A percentile compares a stretch with the other conserved stretches of the same genome.
phyloP scores from a whole-genome alignment of 2,329 filamentous ascomycete genomes.

The Sphaerulina musiva region DNA sequence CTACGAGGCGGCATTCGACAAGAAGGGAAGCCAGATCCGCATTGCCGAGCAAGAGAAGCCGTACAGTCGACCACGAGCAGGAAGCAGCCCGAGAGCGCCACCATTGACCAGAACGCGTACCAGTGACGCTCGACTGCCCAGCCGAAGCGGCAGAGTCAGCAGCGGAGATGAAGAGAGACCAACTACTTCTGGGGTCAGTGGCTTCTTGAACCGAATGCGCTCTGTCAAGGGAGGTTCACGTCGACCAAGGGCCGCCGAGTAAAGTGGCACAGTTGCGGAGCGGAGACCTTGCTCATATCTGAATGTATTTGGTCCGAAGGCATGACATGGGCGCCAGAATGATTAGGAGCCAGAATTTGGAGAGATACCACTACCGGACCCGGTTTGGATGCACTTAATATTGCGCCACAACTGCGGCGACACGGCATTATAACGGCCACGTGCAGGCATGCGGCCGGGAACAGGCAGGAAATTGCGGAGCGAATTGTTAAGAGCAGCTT shows the following conservation, averaged over 20 bases:
- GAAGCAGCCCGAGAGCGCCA: slow-evolving; percentile 53
- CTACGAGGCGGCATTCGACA: slow-evolving; percentile 61
- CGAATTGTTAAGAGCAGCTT: slow-evolving; percentile 1
- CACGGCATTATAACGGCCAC: neutral
- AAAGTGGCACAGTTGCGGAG: neutral
- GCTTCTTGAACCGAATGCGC: slow-evolving; percentile 71
- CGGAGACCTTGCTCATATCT: neutral
- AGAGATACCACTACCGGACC: neutral
- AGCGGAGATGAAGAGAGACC: slow-evolving; percentile 40
- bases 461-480: neutral
- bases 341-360: neutral
- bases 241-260: slow-evolving; percentile 13
- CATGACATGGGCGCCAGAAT: neutral
- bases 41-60: slow-evolving; percentile 42
- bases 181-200: slow-evolving; percentile 36
- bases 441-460: slow-evolving; percentile 8
- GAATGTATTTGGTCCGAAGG: neutral
- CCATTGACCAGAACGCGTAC: slow-evolving; percentile 17
- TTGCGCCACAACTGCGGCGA: neutral
- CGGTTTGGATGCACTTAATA: neutral
- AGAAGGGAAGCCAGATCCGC: slow-evolving; percentile 55
- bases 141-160: slow-evolving; percentile 29
- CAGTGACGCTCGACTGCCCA: slow-evolving; percentile 16
- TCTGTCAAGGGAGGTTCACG: slow-evolving; percentile 68
- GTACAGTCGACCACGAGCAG: slow-evolving; percentile 33